A percentile compares a stretch with the other conserved stretches of the same genome.
Evolutionary conservation across 2,329 filamentous ascomycete genomes (phyloP).

Genomic region (Fusarium oxysporum): DNA sequence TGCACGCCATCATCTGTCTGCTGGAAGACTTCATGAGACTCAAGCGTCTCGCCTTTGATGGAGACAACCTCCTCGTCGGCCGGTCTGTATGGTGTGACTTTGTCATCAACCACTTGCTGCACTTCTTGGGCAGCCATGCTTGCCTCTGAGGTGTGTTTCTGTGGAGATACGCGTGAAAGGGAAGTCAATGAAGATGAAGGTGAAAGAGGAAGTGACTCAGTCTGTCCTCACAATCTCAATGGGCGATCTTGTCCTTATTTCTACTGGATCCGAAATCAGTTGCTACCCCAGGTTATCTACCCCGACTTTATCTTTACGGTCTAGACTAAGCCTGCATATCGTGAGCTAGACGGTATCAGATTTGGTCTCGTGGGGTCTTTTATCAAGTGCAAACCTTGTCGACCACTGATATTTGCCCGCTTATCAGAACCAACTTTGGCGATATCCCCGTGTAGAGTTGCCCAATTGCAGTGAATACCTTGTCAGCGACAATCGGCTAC

Average conservation of each 20-base stretch:
- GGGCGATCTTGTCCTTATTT: background rate
- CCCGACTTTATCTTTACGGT: background rate
- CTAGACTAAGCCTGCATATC: background rate
- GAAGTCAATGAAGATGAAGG: background rate
- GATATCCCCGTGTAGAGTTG: background rate
- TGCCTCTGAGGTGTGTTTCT: background rate
- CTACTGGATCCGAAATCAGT: background rate
- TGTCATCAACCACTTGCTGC: background rate
- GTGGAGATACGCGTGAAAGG: background rate
- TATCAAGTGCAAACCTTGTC: background rate
- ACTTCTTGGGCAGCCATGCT: background rate
- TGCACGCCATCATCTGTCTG: conserved; percentile 44
- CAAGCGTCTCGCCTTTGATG: background rate
- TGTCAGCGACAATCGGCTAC: background rate
- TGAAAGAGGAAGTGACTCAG: background rate
- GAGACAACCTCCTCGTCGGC: background rate
- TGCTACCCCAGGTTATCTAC: conserved; percentile 3
- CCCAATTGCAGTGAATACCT: background rate
- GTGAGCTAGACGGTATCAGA: background rate
- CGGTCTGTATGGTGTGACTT: background rate
- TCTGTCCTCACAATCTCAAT: background rate
- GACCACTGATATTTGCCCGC: background rate
- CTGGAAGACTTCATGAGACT: conserved; percentile 44
- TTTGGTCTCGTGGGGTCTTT: background rate
- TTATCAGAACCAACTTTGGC: background rate